Percentiles rank a stretch among this genome's conserved stretches.
These are phyloP conservation scores for Lipomyces spencermartinsiae DNA, from an alignment of 805 yeast species.

Conservation along the genomic window DNA sequence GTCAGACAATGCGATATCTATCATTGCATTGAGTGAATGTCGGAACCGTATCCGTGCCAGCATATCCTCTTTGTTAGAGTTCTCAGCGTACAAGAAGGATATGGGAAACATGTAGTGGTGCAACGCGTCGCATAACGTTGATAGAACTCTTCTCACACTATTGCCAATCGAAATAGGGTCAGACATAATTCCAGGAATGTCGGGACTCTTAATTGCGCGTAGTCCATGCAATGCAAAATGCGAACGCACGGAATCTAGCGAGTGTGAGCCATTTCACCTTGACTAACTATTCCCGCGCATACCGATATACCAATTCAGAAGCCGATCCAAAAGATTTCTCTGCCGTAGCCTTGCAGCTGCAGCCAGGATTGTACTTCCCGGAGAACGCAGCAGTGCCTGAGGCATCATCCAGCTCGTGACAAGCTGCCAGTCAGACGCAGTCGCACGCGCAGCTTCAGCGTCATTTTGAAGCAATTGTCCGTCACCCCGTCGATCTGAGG, in stretches of 20 bases:
- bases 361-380: constrained; percentile 8
- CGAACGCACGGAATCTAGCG: constrained; percentile 29
- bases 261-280: not conserved
- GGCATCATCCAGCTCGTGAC: constrained; percentile 35
- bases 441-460: constrained; percentile 4
- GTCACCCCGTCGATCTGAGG: constrained; percentile 23
- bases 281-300: not conserved
- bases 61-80: not conserved
- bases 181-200: not conserved
- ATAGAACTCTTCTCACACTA: constrained; percentile 12
- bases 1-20: constrained; percentile 27
- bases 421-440: constrained; percentile 24
- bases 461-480: constrained; percentile 10
- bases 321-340: constrained; percentile 12
- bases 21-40: constrained; percentile 29
- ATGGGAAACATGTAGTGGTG: constrained; percentile 31
- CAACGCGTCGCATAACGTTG: constrained; percentile 28
- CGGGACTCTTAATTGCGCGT: constrained; percentile 25
- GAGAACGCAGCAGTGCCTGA: constrained; percentile 29
- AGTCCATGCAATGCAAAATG: constrained; percentile 32
- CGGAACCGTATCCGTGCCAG: constrained; percentile 20
- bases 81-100: not conserved
- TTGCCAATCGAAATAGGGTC: not conserved
- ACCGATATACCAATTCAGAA: constrained; percentile 37
- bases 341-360: constrained; percentile 16